Base-by-base conservation (phyloP, 129 eudicot species). In the Apium graveolens region DNA sequence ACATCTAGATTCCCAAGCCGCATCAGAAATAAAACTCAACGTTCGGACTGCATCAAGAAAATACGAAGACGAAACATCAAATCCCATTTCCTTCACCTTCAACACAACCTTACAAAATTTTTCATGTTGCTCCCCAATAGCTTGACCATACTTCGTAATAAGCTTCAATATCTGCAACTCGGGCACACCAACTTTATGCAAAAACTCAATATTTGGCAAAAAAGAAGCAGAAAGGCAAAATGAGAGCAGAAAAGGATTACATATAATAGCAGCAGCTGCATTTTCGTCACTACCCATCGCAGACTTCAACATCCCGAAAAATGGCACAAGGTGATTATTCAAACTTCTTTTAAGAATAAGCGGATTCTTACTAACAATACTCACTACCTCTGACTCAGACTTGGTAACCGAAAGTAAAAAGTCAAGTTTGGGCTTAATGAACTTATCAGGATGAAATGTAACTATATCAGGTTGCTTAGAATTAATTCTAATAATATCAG, bases 41-140 rank as follows among this genome's bases (percentile, higher is more conserved):
- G 51, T 46, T 0, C 48, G 45, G 14, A 72, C 32, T 10, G 74
- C 81, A 6, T 32, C 48, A 0, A 51, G 2, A 45, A 82, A 78
- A 3, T 39, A 41, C 24, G 72, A 5, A 29, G 26, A 34, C 0
- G n/a, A 66, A 17, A 65, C 24, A 34, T 60, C 66, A 11, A 78
- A 27, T 10, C 82, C 85, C 78, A 82, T 68, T 44, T 44, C 78
- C 62, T 26, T 6, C 14, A 78, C 81, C 62, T 45, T 73, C 2
- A 60, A 26, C 48, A 78, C 80, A 27, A 71, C 31, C 32, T 53
- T 60, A 42, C 13, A 24, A 1, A 78, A 74, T 77, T 24, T 72
- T 8, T 5, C 51, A 29, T 14, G 74, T 70, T 34, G 42, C 27
- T 37, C 43, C 27, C 44, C 42, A 1, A 41, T 14, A 60, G 68